Evolutionary conservation across 768 basidiomycete genomes (phyloP).

Genomic region (Termitomyces sp.): DNA sequence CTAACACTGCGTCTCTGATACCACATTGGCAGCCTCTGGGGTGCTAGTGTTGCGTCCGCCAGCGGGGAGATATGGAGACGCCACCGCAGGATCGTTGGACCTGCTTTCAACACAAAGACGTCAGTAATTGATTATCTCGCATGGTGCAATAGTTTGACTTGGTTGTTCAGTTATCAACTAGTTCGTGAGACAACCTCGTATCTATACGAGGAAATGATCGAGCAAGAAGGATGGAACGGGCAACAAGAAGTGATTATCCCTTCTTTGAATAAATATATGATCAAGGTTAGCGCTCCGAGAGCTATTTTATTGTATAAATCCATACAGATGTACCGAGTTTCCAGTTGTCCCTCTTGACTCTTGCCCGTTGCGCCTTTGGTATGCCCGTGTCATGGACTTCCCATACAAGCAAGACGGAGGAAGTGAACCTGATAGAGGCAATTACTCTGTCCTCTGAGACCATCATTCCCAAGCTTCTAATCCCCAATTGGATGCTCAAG

Average conservation of each 20-base stretch:
- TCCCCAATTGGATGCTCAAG: slow-evolving; percentile 24
- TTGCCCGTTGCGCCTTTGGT: slow-evolving; percentile 25
- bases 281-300: slow-evolving; percentile 18
- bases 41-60: slow-evolving; percentile 31
- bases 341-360: slow-evolving; percentile 23
- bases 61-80: slow-evolving; percentile 33
- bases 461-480: slow-evolving; percentile 14
- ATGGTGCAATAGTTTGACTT: background rate
- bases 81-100: slow-evolving; percentile 32
- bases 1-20: background rate
- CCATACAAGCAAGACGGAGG: slow-evolving; percentile 4
- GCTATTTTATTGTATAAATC: background rate
- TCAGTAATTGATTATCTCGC: slow-evolving; percentile 11
- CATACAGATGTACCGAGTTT: background rate
- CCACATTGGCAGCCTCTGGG: slow-evolving; percentile 25
- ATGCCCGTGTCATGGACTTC: slow-evolving; percentile 20
- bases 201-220: slow-evolving; percentile 29
- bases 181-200: slow-evolving; percentile 28
- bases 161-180: slow-evolving; percentile 25
- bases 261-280: slow-evolving; percentile 20
- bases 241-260: slow-evolving; percentile 15
- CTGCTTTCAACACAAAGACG: slow-evolving; percentile 31
- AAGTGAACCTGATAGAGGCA: slow-evolving; percentile 8
- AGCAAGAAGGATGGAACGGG: slow-evolving; percentile 23
- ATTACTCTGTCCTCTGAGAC: slow-evolving; percentile 18